phyloP scores from a whole-genome alignment of 768 basidiomycete genomes.

The Tephrocybe sp. region DNA sequence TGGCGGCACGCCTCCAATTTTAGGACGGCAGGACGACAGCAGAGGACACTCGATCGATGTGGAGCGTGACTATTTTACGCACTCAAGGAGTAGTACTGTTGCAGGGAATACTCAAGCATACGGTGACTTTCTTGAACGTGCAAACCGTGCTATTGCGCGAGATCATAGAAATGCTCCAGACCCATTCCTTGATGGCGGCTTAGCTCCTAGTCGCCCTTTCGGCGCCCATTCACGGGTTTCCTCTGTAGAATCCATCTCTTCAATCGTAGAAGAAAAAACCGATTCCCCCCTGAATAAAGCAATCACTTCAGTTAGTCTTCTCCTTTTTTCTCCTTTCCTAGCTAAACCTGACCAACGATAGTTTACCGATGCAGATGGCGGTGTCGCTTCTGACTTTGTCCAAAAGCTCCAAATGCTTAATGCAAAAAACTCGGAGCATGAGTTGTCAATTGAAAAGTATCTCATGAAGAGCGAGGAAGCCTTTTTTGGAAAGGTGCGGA shows the following conservation, averaged over 20 bases:
- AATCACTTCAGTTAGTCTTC: slow-evolving; percentile 67
- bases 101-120: slow-evolving; percentile 43
- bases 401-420: slow-evolving; percentile 76
- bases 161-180: slow-evolving; percentile 79
- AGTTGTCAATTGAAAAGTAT: slow-evolving; percentile 90
- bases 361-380: slow-evolving; percentile 94
- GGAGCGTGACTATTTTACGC: slow-evolving; percentile 52
- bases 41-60: slow-evolving; percentile 45
- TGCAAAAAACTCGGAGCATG: slow-evolving; percentile 86
- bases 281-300: slow-evolving; percentile 94
- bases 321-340: not conserved
- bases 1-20: slow-evolving; percentile 29
- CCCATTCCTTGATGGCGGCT: slow-evolving; percentile 72
- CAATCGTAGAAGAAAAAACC: slow-evolving; percentile 87
- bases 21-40: slow-evolving; percentile 36
- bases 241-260: slow-evolving; percentile 89
- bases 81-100: slow-evolving; percentile 27
- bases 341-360: slow-evolving; percentile 24
- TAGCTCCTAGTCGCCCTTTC: slow-evolving; percentile 70
- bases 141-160: slow-evolving; percentile 78
- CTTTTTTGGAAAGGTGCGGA: slow-evolving; percentile 88
- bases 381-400: slow-evolving; percentile 87
- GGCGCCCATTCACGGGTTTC: slow-evolving; percentile 75
- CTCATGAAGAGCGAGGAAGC: slow-evolving; percentile 88
- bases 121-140: slow-evolving; percentile 79